A percentile compares a stretch with the other conserved stretches of the same genome.
Conservation (phyloP, 805 yeast genomes). For the Suhomyces xylopsoci region DNA sequence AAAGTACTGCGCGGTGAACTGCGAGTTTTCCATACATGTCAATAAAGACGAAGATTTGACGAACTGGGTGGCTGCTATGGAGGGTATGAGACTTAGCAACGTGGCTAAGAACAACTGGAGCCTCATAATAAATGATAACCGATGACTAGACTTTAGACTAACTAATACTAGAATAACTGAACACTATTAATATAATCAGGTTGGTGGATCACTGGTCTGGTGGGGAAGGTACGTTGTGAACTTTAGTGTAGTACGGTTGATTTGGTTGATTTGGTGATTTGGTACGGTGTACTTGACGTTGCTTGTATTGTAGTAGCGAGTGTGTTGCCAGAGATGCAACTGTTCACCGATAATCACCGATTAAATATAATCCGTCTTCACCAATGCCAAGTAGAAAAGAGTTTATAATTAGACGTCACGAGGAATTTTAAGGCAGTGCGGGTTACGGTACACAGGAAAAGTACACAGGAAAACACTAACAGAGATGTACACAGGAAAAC, state of each 20-base stretch:
- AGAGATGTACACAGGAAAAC: too few relatives aligned
- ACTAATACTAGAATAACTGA: too few relatives aligned
- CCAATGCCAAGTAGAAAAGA: not conserved
- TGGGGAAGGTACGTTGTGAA: too few relatives aligned
- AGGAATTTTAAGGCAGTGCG: not conserved
- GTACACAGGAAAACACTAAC: too few relatives aligned
- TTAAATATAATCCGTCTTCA: not conserved
- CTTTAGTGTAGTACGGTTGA: too few relatives aligned
- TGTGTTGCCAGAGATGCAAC: not conserved
- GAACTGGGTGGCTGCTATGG: slow-evolving; percentile 18
- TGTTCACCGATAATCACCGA: not conserved
- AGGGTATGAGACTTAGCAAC: slow-evolving; percentile 1
- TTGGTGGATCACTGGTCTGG: too few relatives aligned
- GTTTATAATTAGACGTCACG: slow-evolving; percentile 1
- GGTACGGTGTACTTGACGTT: too few relatives aligned
- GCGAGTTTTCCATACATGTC: slow-evolving; percentile 90
- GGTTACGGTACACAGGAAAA: not conserved
- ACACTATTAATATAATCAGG: too few relatives aligned
- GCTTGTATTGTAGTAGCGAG: too few relatives aligned
- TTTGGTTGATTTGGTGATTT: too few relatives aligned
- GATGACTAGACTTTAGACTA: too few relatives aligned
- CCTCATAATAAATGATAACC: too few relatives aligned
- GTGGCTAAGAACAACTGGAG: not conserved
- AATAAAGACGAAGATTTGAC: slow-evolving; percentile 66
- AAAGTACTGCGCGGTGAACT: slow-evolving; percentile 78